Evolutionary conservation across 192 early-diverging fungal genomes (phyloP).

Genomic region (Physocladia obscura): DNA sequence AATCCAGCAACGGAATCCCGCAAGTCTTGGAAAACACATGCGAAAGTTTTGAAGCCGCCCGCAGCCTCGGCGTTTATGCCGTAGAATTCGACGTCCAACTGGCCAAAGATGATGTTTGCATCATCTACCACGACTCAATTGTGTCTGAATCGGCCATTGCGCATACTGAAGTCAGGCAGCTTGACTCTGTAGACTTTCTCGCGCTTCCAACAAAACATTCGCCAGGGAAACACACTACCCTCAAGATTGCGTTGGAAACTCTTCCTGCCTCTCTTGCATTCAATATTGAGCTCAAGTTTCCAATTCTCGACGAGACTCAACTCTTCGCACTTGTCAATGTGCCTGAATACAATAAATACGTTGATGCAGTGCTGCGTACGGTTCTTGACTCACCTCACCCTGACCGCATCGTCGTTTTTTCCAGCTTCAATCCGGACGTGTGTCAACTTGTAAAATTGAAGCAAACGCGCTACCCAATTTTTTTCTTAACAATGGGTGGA

Average conservation of each 20-base stretch:
- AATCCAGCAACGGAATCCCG: constrained; percentile 36
- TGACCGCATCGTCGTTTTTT: constrained; percentile 81
- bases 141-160: constrained; percentile 41
- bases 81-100: constrained; percentile 96
- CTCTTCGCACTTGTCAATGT: constrained; percentile 65
- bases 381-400: constrained; percentile 60
- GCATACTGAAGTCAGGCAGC: constrained; percentile 32
- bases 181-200: constrained; percentile 44
- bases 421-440: constrained; percentile 88
- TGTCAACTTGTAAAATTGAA: constrained; percentile 83
- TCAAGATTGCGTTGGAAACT: constrained; percentile 66
- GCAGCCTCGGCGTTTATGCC: constrained; percentile 78
- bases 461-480: constrained; percentile 84
- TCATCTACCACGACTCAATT: constrained; percentile 88
- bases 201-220: constrained; percentile 32
- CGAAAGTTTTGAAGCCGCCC: constrained; percentile 79
- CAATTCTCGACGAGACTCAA: constrained; percentile 88
- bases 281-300: constrained; percentile 96
- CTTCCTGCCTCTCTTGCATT: constrained; percentile 79
- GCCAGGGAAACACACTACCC: constrained; percentile 70
- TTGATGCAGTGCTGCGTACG: constrained; percentile 79
- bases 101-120: constrained; percentile 80
- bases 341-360: constrained; percentile 80
- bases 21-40: constrained; percentile 93
- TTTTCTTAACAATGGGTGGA: constrained; percentile 87